Evolutionary conservation across 2,329 filamentous ascomycete genomes (phyloP).

Genomic region (Fusarium nygamai): DNA sequence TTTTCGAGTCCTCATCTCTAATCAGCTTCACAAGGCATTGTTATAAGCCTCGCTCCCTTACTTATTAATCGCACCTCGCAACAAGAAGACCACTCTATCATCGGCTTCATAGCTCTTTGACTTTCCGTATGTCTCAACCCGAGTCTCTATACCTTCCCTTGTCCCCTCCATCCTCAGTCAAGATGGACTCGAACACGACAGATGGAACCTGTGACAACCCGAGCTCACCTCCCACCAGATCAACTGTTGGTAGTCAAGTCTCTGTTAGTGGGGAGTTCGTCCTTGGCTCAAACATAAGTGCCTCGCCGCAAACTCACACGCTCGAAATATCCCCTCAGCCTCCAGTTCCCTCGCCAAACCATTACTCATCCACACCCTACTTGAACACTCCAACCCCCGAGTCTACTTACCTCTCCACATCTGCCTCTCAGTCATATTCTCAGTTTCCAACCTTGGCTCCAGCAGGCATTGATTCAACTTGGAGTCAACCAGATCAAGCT

Average conservation of each 20-base stretch:
- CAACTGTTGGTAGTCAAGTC: slow-evolving; percentile 35
- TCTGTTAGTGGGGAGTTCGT: slow-evolving; percentile 36
- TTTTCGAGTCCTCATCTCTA: slow-evolving; percentile 35
- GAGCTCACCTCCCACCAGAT: slow-evolving; percentile 43
- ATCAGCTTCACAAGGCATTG: slow-evolving; percentile 32
- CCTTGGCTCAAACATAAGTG: slow-evolving; percentile 34
- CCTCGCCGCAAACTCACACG: slow-evolving; percentile 38
- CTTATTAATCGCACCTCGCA: slow-evolving; percentile 34
- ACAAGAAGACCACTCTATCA: slow-evolving; percentile 35
- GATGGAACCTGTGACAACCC: slow-evolving; percentile 42
- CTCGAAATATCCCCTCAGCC: slow-evolving; percentile 34
- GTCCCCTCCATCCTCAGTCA: slow-evolving; percentile 44
- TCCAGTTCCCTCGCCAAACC: slow-evolving; percentile 36
- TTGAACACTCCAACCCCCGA: slow-evolving; percentile 37
- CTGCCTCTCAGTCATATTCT: slow-evolving; percentile 40
- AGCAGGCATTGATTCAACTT: slow-evolving; percentile 34
- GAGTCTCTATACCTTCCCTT: slow-evolving; percentile 43
- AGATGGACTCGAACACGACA: slow-evolving; percentile 43
- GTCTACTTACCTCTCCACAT: slow-evolving; percentile 40
- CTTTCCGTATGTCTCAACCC: slow-evolving; percentile 45
- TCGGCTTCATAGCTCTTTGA: slow-evolving; percentile 31
- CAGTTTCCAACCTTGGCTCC: slow-evolving; percentile 38
- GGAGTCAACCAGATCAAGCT: slow-evolving; percentile 35
- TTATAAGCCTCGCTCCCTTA: slow-evolving; percentile 35
- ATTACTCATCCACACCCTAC: slow-evolving; percentile 39